A percentile compares a stretch with the other conserved stretches of the same genome.
phyloP scores from a whole-genome alignment of 176 grass and related monocot genomes.

The Triticum urartu region DNA sequence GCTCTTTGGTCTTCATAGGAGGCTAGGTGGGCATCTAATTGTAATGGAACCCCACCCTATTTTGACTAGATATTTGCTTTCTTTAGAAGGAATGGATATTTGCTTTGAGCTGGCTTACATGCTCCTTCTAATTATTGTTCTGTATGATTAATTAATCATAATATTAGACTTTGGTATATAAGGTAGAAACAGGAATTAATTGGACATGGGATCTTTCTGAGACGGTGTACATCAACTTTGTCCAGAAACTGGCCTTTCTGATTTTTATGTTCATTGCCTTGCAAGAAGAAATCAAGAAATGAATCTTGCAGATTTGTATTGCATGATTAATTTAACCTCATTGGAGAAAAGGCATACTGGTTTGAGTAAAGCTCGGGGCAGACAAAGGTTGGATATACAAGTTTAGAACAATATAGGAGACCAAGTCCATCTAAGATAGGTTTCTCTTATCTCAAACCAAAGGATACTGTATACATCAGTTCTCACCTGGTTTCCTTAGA shows the following conservation, averaged over 20 bases:
- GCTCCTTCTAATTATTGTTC: background rate
- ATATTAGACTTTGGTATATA: background rate
- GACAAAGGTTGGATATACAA: background rate
- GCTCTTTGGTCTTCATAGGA: background rate
- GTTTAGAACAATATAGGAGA: background rate
- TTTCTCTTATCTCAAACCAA: background rate
- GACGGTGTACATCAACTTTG: background rate
- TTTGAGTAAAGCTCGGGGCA: background rate
- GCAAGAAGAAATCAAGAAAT: background rate
- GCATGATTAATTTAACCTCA: background rate
- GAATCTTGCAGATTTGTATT: background rate
- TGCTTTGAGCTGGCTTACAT: conserved; percentile 1
- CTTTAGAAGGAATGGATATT: background rate
- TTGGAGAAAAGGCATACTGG: background rate
- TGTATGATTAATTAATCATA: background rate
- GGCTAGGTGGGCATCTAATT: conserved; percentile 3
- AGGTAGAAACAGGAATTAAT: background rate
- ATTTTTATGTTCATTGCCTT: background rate
- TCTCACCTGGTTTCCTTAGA: conserved; percentile 4
- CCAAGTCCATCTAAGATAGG: background rate
- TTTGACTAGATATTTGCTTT: conserved; percentile 8
- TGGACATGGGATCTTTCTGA: background rate
- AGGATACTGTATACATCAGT: background rate
- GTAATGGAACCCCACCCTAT: background rate
- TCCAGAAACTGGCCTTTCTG: background rate